Conservation (phyloP, 2,329 filamentous ascomycete species). For the Fusarium sp. region DNA sequence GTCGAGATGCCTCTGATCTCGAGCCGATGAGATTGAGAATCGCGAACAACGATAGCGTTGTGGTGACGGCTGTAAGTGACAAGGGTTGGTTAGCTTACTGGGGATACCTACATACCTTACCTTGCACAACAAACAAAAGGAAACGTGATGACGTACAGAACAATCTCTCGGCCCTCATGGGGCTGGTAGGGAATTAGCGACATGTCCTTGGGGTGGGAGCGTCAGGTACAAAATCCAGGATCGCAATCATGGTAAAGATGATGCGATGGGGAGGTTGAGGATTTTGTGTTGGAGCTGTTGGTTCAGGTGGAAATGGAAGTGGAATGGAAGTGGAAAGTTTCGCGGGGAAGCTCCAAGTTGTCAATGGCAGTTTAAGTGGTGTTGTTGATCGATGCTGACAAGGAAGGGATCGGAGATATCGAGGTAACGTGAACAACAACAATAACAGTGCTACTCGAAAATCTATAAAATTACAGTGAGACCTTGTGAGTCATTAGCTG, state of each 20-base stretch:
- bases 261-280: constrained; percentile 7
- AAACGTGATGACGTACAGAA: constrained; percentile 72
- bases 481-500: not conserved
- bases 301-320: not conserved
- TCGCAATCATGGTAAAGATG: constrained; percentile 35
- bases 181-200: constrained; percentile 81
- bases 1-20: constrained; percentile 80
- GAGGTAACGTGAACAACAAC: constrained; percentile 8
- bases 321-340: constrained; percentile 15
- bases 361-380: constrained; percentile 1
- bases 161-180: constrained; percentile 78
- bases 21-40: constrained; percentile 84
- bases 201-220: constrained; percentile 48
- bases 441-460: not conserved
- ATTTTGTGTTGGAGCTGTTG: constrained; percentile 4
- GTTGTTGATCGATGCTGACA: constrained; percentile 25
- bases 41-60: constrained; percentile 91
- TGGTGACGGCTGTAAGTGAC: constrained; percentile 84
- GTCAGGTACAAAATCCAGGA: constrained; percentile 32
- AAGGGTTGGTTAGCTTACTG: constrained; percentile 11
- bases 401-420: not conserved
- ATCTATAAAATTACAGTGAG: not conserved
- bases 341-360: constrained; percentile 17
- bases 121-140: not conserved
- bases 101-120: not conserved